A percentile compares a stretch with the other conserved stretches of the same genome.
These are phyloP conservation scores for Tuber umbilicatum DNA, from an alignment of 495 filamentous ascomycete species.

Conservation along the genomic window DNA sequence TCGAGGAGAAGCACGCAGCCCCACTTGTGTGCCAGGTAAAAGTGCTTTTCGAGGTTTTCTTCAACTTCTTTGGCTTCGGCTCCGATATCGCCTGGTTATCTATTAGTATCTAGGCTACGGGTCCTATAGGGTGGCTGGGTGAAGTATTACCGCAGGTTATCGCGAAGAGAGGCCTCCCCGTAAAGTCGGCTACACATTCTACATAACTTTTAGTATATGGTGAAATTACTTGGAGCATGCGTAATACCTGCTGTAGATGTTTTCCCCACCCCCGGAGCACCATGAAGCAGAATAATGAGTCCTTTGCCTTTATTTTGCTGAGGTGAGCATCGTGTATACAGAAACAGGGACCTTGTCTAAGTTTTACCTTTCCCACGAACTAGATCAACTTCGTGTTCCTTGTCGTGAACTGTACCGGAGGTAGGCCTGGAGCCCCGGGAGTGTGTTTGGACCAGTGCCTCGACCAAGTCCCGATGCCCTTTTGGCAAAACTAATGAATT, in stretches of 20 bases:
- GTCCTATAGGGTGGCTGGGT: background rate
- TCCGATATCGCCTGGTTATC: slow-evolving; percentile 42
- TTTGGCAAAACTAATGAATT: slow-evolving; percentile 14
- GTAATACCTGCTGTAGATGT: slow-evolving; percentile 19
- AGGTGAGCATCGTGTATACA: background rate
- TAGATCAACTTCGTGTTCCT: background rate
- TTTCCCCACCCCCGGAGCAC: slow-evolving; percentile 23
- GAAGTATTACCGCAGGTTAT: slow-evolving; percentile 17
- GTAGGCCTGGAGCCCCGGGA: background rate
- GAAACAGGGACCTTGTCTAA: background rate
- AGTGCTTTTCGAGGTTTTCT: slow-evolving; percentile 44
- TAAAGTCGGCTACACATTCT: slow-evolving; percentile 22
- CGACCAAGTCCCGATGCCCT: slow-evolving; percentile 8
- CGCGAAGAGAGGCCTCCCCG: slow-evolving; percentile 12
- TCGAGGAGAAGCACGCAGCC: slow-evolving; percentile 52
- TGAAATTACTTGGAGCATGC: background rate
- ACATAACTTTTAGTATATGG: background rate
- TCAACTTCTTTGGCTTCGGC: slow-evolving; percentile 44
- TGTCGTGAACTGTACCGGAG: background rate
- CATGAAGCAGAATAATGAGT: slow-evolving; percentile 17
- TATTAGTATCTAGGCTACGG: background rate
- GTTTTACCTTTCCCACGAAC: background rate
- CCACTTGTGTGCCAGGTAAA: slow-evolving; percentile 47
- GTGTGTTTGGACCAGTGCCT: slow-evolving; percentile 9
- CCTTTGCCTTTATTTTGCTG: slow-evolving; percentile 1